These are phyloP conservation scores for Leptoxyphium fumago DNA, from an alignment of 2,329 filamentous ascomycete species.

Conservation along the genomic window DNA sequence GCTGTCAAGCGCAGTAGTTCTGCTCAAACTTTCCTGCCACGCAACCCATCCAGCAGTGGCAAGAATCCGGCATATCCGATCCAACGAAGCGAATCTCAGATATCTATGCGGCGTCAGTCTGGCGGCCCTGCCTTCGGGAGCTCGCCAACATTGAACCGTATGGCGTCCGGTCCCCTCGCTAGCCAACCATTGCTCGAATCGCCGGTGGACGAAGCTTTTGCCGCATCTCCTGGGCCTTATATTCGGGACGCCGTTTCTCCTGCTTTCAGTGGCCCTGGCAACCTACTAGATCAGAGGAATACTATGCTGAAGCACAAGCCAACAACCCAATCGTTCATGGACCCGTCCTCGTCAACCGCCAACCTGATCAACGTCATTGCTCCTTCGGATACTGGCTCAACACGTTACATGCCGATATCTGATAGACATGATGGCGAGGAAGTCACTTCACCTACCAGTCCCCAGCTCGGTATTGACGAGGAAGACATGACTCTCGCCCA, in stretches of 20 bases:
- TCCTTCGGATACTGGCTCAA: conserved; percentile 1
- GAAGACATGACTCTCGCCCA: conserved; percentile 62
- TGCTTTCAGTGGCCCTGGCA: conserved; percentile 20
- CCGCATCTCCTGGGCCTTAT: conserved; percentile 1
- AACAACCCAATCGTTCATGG: conserved; percentile 25
- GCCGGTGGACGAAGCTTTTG: conserved; percentile 18
- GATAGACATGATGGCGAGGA: background rate
- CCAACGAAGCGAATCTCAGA: conserved; percentile 4
- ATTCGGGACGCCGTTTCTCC: conserved; percentile 9
- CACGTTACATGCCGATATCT: background rate
- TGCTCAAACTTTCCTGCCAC: background rate
- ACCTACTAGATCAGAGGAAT: conserved; percentile 42
- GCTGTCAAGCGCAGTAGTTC: conserved; percentile 1
- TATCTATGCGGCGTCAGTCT: conserved; percentile 5
- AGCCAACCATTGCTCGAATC: conserved; percentile 22
- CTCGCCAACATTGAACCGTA: conserved; percentile 2
- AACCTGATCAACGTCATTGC: conserved; percentile 12
- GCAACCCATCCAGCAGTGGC: conserved; percentile 2
- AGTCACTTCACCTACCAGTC: background rate
- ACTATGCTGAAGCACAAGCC: conserved; percentile 30
- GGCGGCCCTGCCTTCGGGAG: conserved; percentile 2
- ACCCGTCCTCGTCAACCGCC: conserved; percentile 15
- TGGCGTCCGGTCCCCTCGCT: conserved; percentile 20
- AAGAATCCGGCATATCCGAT: conserved; percentile 9
- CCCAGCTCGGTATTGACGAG: conserved; percentile 24